Conservation (phyloP, 148 eudicot genomes). For the Amaranthus hypochondriacus region DNA sequence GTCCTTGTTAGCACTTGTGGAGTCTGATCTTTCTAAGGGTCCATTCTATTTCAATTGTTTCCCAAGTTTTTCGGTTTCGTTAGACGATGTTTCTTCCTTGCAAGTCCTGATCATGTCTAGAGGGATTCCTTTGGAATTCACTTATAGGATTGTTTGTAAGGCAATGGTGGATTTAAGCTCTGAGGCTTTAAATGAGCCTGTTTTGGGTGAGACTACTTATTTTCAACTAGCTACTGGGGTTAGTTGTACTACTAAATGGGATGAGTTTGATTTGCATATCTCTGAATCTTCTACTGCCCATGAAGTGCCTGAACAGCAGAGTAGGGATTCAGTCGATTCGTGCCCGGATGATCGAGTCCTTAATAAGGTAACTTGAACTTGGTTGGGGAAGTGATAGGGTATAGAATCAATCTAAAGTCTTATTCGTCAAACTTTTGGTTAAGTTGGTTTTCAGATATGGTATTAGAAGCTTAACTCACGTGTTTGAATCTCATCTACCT, state of each 20-base stretch:
- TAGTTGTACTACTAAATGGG: constrained; percentile 6
- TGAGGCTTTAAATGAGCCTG: constrained; percentile 5
- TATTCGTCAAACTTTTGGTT: too few species aligned
- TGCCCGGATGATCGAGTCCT: not conserved
- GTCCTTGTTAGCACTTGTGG: constrained; percentile 21
- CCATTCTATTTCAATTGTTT: constrained; percentile 19
- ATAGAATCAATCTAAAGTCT: too few species aligned
- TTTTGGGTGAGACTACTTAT: constrained; percentile 13
- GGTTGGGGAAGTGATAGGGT: too few species aligned
- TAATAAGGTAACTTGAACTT: not conserved
- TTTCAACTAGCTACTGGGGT: not conserved
- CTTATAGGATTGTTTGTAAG: constrained; percentile 22
- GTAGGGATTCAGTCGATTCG: not conserved
- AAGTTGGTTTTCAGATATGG: too few species aligned
- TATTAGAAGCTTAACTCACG: too few species aligned
- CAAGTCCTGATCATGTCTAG: not conserved
- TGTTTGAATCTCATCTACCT: too few species aligned
- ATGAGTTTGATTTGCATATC: not conserved
- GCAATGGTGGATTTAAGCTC: constrained; percentile 17
- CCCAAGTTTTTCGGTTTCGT: constrained; percentile 16
- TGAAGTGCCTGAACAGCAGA: not conserved
- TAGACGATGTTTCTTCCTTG: not conserved
- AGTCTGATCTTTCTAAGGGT: constrained; percentile 17
- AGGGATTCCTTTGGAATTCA: constrained; percentile 17
- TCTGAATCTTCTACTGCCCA: not conserved